Base-by-base conservation (phyloP, 2,329 filamentous ascomycete species). In the Neofusicoccum kwambonambiense region DNA sequence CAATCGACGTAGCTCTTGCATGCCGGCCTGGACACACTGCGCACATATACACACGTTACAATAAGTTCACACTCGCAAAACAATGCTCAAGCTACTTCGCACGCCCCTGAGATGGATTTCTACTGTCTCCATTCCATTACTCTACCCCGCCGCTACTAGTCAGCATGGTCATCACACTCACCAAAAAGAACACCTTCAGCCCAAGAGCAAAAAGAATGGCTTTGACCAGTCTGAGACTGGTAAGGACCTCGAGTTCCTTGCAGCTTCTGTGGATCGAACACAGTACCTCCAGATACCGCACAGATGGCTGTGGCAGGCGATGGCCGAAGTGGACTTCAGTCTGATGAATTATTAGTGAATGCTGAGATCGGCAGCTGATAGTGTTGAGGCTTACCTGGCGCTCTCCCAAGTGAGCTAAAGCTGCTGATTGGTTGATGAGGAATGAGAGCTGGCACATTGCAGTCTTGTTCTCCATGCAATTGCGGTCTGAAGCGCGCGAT, bases 401-500 rank as follows among this genome's bases (percentile, higher is more conserved):
- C 72, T 74, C 73, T 75, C 72, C 72, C 73, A 75, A 71, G 70
- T 75, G 73, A 75, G 73, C 73, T 75, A 74, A 75, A 71, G 72
- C 72, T 68, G 69, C 70, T 67, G 57, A 37, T 60, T 52, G 37
- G 51, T 31, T 60, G 56, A 37, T 60, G 31, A 15, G 1, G 1
- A 3, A 15, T 8, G 11, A 11, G 3, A 4, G 3, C n/a, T 6
- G 41, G 9, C 6, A 1, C 1, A 2, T 45, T 45, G 1, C 3
- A 17, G 12, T 58, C 41, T 17, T 44, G 41, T 58, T 1, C 15
- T 9, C 15, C 45, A 22, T 13, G 1, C 19, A 58, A 58, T 7
- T 9, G 27, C 22, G 22, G 6, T 19, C n/a, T n/a, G 22, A 6
- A 17, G 3, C 6, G 4, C 6, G 27, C n/a, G n/a, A 37, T 31